Evolutionary conservation across 73 alveolate species (phyloP).

Genomic region (Durusdinium trenchii): DNA sequence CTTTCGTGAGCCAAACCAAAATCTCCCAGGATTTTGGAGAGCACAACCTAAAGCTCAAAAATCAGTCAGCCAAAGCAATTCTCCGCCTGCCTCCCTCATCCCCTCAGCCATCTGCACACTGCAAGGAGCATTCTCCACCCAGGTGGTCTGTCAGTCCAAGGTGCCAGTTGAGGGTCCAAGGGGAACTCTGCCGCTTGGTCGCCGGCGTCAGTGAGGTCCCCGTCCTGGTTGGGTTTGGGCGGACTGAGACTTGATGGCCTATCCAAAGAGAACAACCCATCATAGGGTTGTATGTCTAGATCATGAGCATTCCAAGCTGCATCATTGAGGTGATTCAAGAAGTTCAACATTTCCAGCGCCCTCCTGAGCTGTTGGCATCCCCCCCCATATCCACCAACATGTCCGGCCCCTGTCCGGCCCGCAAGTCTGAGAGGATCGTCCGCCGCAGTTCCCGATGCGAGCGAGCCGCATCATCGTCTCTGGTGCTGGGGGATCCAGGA

Average conservation of each 20-base stretch:
- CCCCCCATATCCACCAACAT: not conserved
- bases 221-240: constrained; percentile 96
- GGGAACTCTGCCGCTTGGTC: constrained; percentile 99
- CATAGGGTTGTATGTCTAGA: too few species aligned
- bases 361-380: constrained; percentile 97
- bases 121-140: too few species aligned
- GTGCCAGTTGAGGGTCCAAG: constrained; percentile 99
- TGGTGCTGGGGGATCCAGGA: constrained; percentile 99
- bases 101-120: too few species aligned
- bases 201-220: constrained; percentile 99
- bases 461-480: constrained; percentile 85
- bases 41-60: not conserved
- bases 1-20: too few species aligned
- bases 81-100: too few species aligned
- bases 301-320: too few species aligned
- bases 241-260: too few species aligned
- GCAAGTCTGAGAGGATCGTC: not conserved
- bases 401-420: not conserved
- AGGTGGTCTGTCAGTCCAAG: constrained; percentile 96
- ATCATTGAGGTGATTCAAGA: constrained; percentile 99
- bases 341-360: constrained; percentile 99
- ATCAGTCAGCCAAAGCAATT: too few species aligned
- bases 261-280: too few species aligned
- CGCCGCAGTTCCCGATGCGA: not conserved
- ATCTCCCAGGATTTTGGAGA: not conserved